phyloP scores from a whole-genome alignment of 1,284 basidiomycete genomes.

The Schizopora paradoxa region DNA sequence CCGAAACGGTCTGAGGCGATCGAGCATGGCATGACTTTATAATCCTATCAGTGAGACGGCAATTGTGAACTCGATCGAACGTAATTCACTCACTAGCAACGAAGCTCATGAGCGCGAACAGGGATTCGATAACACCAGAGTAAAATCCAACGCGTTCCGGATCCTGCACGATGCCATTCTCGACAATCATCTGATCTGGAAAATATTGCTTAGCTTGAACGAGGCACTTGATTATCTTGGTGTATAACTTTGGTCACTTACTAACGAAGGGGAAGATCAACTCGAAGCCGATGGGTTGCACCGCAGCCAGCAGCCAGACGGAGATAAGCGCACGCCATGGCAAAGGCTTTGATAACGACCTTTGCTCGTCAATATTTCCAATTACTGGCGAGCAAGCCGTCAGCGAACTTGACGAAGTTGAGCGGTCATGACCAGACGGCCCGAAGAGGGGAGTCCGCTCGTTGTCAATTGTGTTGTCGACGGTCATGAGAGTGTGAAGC shows the following conservation, averaged over 20 bases:
- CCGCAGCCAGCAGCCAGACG: constrained; percentile 6
- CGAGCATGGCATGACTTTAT: constrained; percentile 11
- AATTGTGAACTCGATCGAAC: background rate
- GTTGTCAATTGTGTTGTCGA: no score
- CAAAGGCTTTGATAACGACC: constrained; percentile 13
- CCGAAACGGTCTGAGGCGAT: constrained; percentile 15
- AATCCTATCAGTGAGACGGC: background rate
- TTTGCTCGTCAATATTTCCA: no score
- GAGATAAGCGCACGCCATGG: constrained; percentile 8
- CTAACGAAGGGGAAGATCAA: constrained; percentile 21
- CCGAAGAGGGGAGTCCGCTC: no score
- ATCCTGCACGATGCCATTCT: constrained; percentile 19
- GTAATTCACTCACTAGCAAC: constrained; percentile 11
- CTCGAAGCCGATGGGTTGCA: constrained; percentile 17
- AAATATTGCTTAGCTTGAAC: background rate
- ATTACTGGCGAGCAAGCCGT: no score
- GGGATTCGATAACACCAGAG: constrained; percentile 19
- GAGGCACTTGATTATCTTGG: background rate
- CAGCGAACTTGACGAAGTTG: no score
- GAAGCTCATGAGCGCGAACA: constrained; percentile 17
- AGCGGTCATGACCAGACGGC: no score
- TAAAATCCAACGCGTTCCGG: constrained; percentile 20
- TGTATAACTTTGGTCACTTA: background rate
- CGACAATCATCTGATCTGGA: constrained; percentile 19
- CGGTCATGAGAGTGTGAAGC: no score